These are phyloP conservation scores for Cicer arietinum DNA, from an alignment of 306 rosid species.

Conservation along the genomic window DNA sequence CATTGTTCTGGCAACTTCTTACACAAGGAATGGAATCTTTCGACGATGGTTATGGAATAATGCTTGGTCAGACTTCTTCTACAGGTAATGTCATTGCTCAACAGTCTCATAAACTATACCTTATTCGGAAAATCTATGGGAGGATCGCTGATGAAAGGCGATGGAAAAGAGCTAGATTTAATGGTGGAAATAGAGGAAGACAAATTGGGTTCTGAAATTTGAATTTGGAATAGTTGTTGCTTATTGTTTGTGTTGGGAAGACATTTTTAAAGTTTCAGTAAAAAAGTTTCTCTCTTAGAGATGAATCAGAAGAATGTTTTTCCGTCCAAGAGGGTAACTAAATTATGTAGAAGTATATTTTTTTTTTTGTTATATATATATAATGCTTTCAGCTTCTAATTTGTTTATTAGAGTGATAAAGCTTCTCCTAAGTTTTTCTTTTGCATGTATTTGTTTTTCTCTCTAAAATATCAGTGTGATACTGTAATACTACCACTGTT, in stretches of 20 bases:
- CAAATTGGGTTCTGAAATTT: conserved; percentile 59
- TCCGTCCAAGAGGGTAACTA: conserved; percentile 66
- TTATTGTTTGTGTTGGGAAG: conserved; percentile 18
- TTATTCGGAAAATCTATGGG: conserved; percentile 57
- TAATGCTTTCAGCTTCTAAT: neutral
- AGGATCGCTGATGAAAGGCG: conserved; percentile 56
- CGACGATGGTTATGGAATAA: conserved; percentile 77
- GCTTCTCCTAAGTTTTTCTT: conserved; percentile 3
- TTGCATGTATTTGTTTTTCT: neutral
- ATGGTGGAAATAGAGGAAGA: conserved; percentile 54
- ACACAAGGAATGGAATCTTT: conserved; percentile 83
- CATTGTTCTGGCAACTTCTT: conserved; percentile 89
- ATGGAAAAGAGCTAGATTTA: conserved; percentile 61
- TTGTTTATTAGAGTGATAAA: conserved; percentile 26
- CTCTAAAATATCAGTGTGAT: neutral
- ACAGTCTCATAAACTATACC: conserved; percentile 68
- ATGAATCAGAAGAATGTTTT: conserved; percentile 44
- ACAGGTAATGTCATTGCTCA: conserved; percentile 75
- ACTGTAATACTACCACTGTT: neutral
- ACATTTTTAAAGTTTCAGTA: conserved; percentile 2
- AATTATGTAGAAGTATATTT: neutral
- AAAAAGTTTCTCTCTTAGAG: conserved; percentile 64
- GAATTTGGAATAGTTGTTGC: conserved; percentile 6
- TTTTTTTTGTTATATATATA: neutral
- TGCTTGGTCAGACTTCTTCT: conserved; percentile 72